A percentile compares a stretch with the other conserved stretches of the same genome.
These are phyloP conservation scores for Colletotrichum trifolii DNA, from an alignment of 2,329 filamentous ascomycete species.

Conservation along the genomic window DNA sequence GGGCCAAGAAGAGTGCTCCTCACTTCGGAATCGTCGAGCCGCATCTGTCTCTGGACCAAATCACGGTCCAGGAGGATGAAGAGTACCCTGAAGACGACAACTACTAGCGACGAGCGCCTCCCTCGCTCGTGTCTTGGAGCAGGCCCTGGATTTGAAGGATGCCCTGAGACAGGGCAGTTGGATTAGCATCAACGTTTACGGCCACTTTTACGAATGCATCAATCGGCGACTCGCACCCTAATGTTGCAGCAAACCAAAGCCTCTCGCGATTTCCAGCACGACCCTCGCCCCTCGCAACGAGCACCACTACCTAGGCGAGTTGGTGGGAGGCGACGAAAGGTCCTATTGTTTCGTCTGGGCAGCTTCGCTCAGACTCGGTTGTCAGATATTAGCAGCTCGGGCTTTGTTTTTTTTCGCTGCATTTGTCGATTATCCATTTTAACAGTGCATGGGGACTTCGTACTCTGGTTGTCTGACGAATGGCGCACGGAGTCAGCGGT, in stretches of 20 bases:
- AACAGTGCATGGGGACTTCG: conserved; percentile 32
- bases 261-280: conserved; percentile 3
- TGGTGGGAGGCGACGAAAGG: conserved; percentile 10
- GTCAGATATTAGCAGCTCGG: conserved; percentile 25
- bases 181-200: conserved; percentile 36
- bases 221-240: conserved; percentile 40
- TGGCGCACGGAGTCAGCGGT: conserved; percentile 55
- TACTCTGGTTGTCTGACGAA: conserved; percentile 46
- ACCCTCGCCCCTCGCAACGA: background rate
- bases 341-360: conserved; percentile 27
- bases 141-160: conserved; percentile 40
- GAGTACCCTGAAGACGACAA: conserved; percentile 46
- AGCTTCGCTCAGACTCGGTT: conserved; percentile 21
- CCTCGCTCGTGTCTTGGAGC: conserved; percentile 36
- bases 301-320: background rate
- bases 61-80: conserved; percentile 43
- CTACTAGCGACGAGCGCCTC: conserved; percentile 32
- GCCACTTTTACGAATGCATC: conserved; percentile 48
- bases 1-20: conserved; percentile 85
- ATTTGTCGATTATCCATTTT: conserved; percentile 34
- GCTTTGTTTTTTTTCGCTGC: conserved; percentile 25
- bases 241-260: conserved; percentile 13
- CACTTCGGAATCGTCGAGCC: conserved; percentile 66
- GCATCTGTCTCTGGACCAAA: conserved; percentile 62
- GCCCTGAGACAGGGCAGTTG: conserved; percentile 40